phyloP scores from a whole-genome alignment of 441 rosid genomes.

The Biscutella auriculata region DNA sequence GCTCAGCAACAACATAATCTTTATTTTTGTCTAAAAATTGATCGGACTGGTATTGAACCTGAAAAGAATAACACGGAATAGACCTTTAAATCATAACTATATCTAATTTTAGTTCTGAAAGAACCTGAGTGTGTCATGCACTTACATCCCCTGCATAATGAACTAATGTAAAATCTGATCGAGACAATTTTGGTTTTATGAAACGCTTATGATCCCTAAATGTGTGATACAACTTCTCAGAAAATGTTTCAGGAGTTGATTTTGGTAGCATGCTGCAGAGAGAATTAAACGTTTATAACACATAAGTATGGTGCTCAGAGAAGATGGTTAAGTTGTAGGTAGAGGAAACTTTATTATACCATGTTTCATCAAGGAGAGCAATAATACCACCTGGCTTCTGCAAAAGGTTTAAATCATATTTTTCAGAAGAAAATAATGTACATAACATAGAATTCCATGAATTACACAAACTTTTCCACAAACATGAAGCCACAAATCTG shows the following conservation, averaged over 20 bases:
- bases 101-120: neutral
- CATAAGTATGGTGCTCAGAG: conserved; percentile 14
- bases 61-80: conserved; percentile 21
- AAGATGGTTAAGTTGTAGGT: neutral
- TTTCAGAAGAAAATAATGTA: neutral
- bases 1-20: conserved; percentile 68
- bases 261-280: conserved; percentile 60
- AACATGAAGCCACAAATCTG: neutral
- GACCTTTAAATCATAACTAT: neutral
- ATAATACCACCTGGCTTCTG: conserved; percentile 76
- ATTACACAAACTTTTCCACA: neutral
- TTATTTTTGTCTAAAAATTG: conserved; percentile 72
- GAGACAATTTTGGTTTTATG: conserved; percentile 53
- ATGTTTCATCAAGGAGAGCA: conserved; percentile 70
- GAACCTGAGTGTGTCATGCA: conserved; percentile 8
- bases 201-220: conserved; percentile 57
- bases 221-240: conserved; percentile 62
- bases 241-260: conserved; percentile 62
- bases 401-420: conserved; percentile 22
- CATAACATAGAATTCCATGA: neutral
- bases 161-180: conserved; percentile 47
- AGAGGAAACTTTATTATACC: conserved; percentile 31
- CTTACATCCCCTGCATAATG: conserved; percentile 78
- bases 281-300: neutral
- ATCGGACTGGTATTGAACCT: conserved; percentile 65